A percentile compares a stretch with the other conserved stretches of the same genome.
Conservation (phyloP, 139 green algal species). For the Parachlorella kessleri region DNA sequence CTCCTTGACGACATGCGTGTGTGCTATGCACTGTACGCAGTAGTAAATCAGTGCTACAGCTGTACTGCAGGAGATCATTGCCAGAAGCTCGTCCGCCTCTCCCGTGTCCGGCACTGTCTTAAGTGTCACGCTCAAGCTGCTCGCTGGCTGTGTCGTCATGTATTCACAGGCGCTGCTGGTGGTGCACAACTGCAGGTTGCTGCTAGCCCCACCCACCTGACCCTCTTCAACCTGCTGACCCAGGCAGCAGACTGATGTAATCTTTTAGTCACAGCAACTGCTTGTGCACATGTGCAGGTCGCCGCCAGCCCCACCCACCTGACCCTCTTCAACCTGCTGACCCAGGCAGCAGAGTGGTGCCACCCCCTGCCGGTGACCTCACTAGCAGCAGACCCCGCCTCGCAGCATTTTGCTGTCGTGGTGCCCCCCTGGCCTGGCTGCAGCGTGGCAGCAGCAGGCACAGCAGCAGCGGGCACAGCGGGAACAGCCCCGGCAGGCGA, state of each 20-base stretch:
- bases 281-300: background rate
- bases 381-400: conserved; percentile 11
- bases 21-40: too few species aligned
- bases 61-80: too few species aligned
- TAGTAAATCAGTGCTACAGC: too few species aligned
- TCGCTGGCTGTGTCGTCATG: too few species aligned
- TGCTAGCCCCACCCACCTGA: background rate
- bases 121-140: too few species aligned
- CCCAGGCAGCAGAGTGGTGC: conserved; percentile 7
- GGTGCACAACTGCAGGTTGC: background rate
- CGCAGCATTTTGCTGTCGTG: conserved; percentile 16
- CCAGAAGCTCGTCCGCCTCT: too few species aligned
- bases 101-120: too few species aligned
- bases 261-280: too few species aligned
- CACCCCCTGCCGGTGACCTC: background rate
- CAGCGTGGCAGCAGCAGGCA: too few species aligned
- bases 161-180: too few species aligned
- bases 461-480: too few species aligned
- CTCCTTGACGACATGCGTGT: too few species aligned
- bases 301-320: background rate
- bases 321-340: conserved; percentile 29
- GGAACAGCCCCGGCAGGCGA: background rate
- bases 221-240: conserved; percentile 30
- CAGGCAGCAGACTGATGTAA: conserved; percentile 5
- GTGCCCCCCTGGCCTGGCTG: background rate